Conservation (phyloP, 2,329 filamentous ascomycete genomes). For the Blastomyces parvus region DNA sequence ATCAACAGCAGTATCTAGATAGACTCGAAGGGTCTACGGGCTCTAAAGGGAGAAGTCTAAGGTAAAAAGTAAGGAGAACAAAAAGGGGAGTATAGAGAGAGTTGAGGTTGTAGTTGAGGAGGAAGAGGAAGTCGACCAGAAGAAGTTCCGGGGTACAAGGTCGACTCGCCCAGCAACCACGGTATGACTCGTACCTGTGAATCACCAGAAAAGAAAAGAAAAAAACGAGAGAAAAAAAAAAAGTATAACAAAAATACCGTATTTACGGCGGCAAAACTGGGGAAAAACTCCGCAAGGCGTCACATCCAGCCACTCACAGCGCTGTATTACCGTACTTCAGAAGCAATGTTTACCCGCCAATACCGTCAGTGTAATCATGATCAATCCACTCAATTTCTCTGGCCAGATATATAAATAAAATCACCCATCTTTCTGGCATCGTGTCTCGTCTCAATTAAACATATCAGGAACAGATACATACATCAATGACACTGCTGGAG, state of each 20-base stretch:
- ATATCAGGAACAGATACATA: too few species aligned
- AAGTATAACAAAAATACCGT: not conserved
- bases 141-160: not conserved
- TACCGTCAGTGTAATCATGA: not conserved
- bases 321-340: not conserved
- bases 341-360: not conserved
- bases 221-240: not conserved
- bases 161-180: not conserved
- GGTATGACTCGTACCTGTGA: not conserved
- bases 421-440: too few species aligned
- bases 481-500: too few species aligned
- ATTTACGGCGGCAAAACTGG: conserved; percentile 2
- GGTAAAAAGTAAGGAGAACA: not conserved
- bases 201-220: not conserved
- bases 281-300: not conserved
- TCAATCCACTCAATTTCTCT: too few species aligned
- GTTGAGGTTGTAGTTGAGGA: not conserved
- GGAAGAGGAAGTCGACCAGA: not conserved
- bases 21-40: not conserved
- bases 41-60: not conserved
- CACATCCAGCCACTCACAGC: not conserved
- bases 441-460: too few species aligned
- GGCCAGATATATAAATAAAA: too few species aligned
- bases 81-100: not conserved
- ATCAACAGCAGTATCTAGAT: not conserved